Evolutionary conservation across 148 eudicot genomes (phyloP), one percentile per base, ranked within the genome.

Genomic region (Arbutus unedo): DNA sequence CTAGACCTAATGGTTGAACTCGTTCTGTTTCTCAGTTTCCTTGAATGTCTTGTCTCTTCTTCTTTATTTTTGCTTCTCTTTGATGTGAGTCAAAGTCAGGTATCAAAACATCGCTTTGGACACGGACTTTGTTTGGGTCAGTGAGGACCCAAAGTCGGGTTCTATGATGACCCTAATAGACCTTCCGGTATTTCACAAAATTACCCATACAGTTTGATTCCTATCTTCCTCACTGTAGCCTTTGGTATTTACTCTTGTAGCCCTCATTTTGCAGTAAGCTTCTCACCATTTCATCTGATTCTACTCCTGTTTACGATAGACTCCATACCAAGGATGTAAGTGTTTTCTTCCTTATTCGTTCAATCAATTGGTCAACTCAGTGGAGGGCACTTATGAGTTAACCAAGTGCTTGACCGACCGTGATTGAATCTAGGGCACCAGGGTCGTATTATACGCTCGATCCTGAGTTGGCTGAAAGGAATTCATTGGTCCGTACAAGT

Each of bases 221-320:
- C 59, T 8, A 79, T 57, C 45, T 44, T 31, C 6, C 48, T 6
- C 10, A 5, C 21, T 41, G 48, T 15, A 15, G 8, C 9, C 43
- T 18, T 15, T 16, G 15, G 67, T 4, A 51, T 19, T 43, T 41
- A 57, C 18, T 43, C 23, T 23, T 8, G 8, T 72, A 7, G 67
- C 67, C 51, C 41, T 74, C 8, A 19, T 38, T 38, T 15, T 21
- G 56, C 78, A 74, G 6, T 2, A 31, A 49, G 81, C 71, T 59
- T 53, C 14, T 77, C 49, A 31, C 66, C 48, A 4, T 25, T 10
- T 59, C 13, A 23, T 79, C 54, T 79, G 72, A 76, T 79, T 79
- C 47, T 48, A 21, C 72, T 62, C 21, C 70, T 59, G 38, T 31
- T 31, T 31, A 31, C 38, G 38, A 31, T 31, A 31, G 38, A 31